Percentiles rank a stretch among this genome's conserved stretches.
These are phyloP conservation scores for Prunus armeniaca DNA, from an alignment of 306 rosid genomes.

Conservation along the genomic window DNA sequence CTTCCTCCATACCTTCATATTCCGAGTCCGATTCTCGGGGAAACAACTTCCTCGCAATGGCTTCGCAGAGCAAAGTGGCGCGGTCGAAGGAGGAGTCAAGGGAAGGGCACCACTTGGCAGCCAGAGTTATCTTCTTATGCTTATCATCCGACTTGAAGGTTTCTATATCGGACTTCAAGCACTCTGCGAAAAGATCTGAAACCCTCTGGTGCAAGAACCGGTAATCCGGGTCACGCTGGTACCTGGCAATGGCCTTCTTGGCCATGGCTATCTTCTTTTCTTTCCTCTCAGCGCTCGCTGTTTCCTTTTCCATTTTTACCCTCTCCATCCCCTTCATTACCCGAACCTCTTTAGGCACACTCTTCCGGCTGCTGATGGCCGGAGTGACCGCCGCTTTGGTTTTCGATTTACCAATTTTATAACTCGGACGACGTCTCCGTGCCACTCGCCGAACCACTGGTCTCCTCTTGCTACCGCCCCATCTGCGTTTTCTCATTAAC, in stretches of 20 bases:
- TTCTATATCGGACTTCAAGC: constrained; percentile 42
- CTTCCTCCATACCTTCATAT: constrained; percentile 51
- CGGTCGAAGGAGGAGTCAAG: constrained; percentile 55
- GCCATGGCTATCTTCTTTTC: constrained; percentile 41
- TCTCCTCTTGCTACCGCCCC: not conserved
- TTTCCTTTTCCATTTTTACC: constrained; percentile 20
- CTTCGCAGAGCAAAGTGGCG: constrained; percentile 45
- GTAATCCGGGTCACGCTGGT: constrained; percentile 26
- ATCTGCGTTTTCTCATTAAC: not conserved
- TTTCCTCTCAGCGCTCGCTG: constrained; percentile 25
- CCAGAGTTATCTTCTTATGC: constrained; percentile 33
- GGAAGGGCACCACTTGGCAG: constrained; percentile 69
- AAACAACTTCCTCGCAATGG: constrained; percentile 48
- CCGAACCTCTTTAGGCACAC: not conserved
- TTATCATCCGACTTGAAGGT: constrained; percentile 20
- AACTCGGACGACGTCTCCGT: not conserved
- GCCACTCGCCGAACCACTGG: not conserved
- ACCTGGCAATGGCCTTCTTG: constrained; percentile 38
- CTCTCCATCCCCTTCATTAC: not conserved
- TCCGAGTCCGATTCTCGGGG: constrained; percentile 33
- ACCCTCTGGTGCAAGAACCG: constrained; percentile 33
- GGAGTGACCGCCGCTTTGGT: not conserved
- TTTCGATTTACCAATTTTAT: too few relatives aligned
- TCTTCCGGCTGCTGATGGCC: not conserved
- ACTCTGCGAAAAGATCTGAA: constrained; percentile 42